phyloP scores from a whole-genome alignment of 495 filamentous ascomycete species.

The Xylaria grammica region DNA sequence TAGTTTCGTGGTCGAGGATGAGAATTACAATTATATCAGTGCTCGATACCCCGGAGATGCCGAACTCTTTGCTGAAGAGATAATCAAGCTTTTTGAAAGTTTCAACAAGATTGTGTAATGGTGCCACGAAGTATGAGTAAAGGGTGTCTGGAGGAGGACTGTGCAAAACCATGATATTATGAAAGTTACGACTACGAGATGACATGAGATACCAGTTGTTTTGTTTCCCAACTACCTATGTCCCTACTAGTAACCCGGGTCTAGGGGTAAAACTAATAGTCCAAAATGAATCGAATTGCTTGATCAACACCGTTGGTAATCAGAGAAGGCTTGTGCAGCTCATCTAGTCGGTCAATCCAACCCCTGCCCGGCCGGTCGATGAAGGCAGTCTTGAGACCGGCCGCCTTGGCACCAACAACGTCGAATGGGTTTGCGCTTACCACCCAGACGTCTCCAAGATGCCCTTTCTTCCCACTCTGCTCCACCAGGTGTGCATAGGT shows the following conservation, averaged over 20 bases:
- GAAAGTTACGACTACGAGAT: conserved; percentile 18
- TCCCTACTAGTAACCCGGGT: background rate
- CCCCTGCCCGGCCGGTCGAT: conserved; percentile 63
- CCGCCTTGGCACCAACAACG: conserved; percentile 60
- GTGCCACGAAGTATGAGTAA: background rate
- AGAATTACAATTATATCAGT: conserved; percentile 59
- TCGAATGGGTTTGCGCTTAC: conserved; percentile 84
- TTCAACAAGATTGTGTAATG: conserved; percentile 34
- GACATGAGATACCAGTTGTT: conserved; percentile 16
- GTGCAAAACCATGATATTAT: conserved; percentile 5
- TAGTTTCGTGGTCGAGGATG: conserved; percentile 58
- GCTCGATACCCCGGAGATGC: conserved; percentile 57
- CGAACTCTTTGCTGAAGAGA: conserved; percentile 50
- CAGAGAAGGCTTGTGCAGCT: conserved; percentile 43
- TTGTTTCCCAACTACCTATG: conserved; percentile 13
- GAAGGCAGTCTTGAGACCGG: conserved; percentile 69
- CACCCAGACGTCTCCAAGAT: conserved; percentile 67
- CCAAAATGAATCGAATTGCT: conserved; percentile 48
- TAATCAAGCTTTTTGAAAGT: conserved; percentile 50
- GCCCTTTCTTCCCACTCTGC: conserved; percentile 52
- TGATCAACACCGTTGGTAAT: conserved; percentile 56
- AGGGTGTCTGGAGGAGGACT: background rate
- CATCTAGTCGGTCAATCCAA: conserved; percentile 57
- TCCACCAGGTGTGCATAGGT: conserved; percentile 65
- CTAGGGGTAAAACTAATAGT: conserved; percentile 23